Percentiles rank a stretch among this genome's conserved stretches.
Conservation (phyloP, 139 green algal species). For the Tetradesmus obliquus region DNA sequence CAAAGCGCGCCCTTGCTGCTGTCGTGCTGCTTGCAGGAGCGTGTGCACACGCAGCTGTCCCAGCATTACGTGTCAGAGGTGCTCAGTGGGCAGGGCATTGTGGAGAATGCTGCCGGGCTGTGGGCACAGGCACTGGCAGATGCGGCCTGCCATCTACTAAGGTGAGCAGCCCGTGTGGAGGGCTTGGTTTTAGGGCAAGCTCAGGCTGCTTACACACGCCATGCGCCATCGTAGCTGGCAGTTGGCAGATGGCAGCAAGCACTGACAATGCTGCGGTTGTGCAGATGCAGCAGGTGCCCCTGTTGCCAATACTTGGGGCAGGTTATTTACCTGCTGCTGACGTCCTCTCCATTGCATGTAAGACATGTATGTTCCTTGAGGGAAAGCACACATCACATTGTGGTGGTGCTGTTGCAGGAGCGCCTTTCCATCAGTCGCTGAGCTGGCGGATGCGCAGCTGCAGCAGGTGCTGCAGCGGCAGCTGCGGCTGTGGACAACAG, state of each 20-base stretch:
- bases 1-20: not conserved
- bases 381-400: not conserved
- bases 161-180: not conserved
- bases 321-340: not conserved
- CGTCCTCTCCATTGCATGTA: not conserved
- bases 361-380: no score
- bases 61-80: conserved; percentile 7
- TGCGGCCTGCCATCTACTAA: conserved; percentile 27
- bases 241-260: no score
- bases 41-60: not conserved
- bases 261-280: no score
- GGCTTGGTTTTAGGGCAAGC: no score
- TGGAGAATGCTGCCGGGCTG: not conserved
- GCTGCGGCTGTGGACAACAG: conserved; percentile 8
- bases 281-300: no score
- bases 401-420: not conserved
- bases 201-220: no score
- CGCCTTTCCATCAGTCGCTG: not conserved
- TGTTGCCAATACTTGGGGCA: no score
- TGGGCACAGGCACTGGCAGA: conserved; percentile 25
- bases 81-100: not conserved
- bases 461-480: conserved; percentile 6
- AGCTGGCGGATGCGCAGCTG: not conserved
- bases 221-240: no score
- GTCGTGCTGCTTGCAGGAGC: conserved; percentile 3